These are phyloP conservation scores for Medicago arabica DNA, from an alignment of 306 rosid genomes.

Conservation along the genomic window DNA sequence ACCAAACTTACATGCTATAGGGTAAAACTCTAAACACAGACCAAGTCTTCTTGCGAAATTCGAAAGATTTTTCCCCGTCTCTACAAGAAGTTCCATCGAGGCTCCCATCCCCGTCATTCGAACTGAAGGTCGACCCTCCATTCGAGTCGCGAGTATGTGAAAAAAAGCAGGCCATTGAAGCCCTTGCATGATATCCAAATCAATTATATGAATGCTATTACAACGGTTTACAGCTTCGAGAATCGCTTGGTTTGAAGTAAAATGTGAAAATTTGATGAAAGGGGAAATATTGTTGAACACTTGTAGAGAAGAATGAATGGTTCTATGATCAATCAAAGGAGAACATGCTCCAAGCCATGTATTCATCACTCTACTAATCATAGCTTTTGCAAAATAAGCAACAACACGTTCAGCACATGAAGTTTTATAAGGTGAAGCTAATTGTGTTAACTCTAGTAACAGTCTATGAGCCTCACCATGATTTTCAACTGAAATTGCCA, in stretches of 20 bases:
- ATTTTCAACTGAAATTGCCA: constrained; percentile 79
- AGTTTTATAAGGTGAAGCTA: constrained; percentile 72
- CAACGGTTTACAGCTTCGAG: constrained; percentile 69
- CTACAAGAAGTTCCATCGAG: constrained; percentile 65
- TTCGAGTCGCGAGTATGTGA: constrained; percentile 71
- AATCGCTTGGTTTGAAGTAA: constrained; percentile 89
- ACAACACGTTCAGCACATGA: constrained; percentile 85
- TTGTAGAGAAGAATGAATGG: constrained; percentile 66
- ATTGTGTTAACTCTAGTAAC: constrained; percentile 73
- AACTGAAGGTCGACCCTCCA: constrained; percentile 69
- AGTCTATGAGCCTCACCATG: constrained; percentile 71
- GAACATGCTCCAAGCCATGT: constrained; percentile 68
- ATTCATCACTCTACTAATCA: constrained; percentile 75
- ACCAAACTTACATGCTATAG: constrained; percentile 59
- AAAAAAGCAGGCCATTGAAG: constrained; percentile 93
- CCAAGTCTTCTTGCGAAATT: constrained; percentile 71
- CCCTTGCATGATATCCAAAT: constrained; percentile 91
- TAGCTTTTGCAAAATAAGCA: constrained; percentile 79
- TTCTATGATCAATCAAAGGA: constrained; percentile 64
- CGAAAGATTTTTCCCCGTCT: constrained; percentile 73
- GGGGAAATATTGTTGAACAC: constrained; percentile 78
- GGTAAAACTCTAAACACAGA: constrained; percentile 66
- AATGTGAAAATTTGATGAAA: constrained; percentile 84
- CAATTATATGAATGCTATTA: constrained; percentile 68
- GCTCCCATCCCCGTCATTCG: constrained; percentile 73